Evolutionary conservation across 805 yeast species (phyloP), one percentile per base, ranked within the genome.

Genomic region (Zygosaccharomyces pseudorouxii): DNA sequence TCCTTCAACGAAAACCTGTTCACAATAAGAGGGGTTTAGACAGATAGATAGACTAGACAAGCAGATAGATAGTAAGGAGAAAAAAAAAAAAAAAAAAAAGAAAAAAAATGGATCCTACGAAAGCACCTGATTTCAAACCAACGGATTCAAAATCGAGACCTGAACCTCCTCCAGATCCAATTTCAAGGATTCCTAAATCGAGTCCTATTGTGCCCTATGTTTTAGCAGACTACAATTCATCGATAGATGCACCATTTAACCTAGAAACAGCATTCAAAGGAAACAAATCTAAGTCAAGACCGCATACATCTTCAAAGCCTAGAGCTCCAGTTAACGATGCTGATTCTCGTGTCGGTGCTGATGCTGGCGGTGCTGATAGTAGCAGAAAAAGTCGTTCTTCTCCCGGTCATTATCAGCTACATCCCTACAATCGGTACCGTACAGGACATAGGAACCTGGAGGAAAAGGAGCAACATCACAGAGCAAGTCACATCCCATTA

Each of bases 81-180:
- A 31, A 12, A 31, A 31, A 16, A 31, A 31, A 31, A 31, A 31
- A 9, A 31, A 31, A 7, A 33, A n/a, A 14, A 31, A 14, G 18
- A 8, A 14, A 12, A n/a, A 40, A n/a, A 12, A 89, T 89, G 98
- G 98, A 90, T 65, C 98, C 98, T 19, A 85, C 92, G 3, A 80
- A 84, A 68, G 97, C 89, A 55, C 95, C 96, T 16, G 82, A 89
- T 65, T 90, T 89, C 67, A 80, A 82, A 43, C 96, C 96, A 9
- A 95, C 96, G 0, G 81, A 89, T 12, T 76, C 81, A 46, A 77
- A 80, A 54, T 79, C 79, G 41, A 71, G 79, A 49, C 68, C 77
- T 44, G 78, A 77, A 57, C 89, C 89, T 6, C 77, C 81, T 5
- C 71, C 83, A 3, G 84, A 86, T 10, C 84, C 87, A 3, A 73